These are phyloP conservation scores for Leptographium wingfieldii DNA, from an alignment of 2,329 filamentous ascomycete species.

Conservation along the genomic window DNA sequence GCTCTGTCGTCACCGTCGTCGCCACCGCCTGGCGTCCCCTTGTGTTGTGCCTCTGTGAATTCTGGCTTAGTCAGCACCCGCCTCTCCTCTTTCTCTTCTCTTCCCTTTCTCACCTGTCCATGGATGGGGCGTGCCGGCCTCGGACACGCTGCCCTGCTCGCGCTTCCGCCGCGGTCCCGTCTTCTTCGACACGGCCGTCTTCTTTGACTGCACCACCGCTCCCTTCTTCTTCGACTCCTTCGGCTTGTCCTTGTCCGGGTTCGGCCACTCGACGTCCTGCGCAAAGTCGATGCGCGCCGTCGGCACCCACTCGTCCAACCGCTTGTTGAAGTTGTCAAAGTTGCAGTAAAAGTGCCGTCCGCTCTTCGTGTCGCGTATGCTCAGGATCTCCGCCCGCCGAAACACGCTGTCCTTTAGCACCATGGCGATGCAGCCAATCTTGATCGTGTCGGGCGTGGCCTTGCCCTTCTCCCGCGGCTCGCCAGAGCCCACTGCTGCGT, in stretches of 20 bases:
- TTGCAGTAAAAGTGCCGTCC: conserved; percentile 89
- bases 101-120: conserved; percentile 28
- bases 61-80: conserved; percentile 18
- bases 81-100: background rate
- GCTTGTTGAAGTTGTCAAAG: conserved; percentile 97
- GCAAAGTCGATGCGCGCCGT: conserved; percentile 71
- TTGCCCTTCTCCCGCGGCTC: conserved; percentile 58
- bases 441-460: conserved; percentile 73
- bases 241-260: conserved; percentile 69
- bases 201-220: conserved; percentile 35
- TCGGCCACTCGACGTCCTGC: conserved; percentile 93
- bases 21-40: conserved; percentile 22
- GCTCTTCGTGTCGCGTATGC: conserved; percentile 80
- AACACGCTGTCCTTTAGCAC: conserved; percentile 64
- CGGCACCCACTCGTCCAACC: conserved; percentile 73
- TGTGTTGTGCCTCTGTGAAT: conserved; percentile 34
- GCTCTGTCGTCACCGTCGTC: conserved; percentile 31
- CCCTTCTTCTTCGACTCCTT: conserved; percentile 59
- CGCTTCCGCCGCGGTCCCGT: conserved; percentile 41
- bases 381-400: conserved; percentile 91
- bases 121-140: conserved; percentile 38
- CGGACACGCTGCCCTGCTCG: conserved; percentile 41
- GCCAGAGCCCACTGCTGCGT: conserved; percentile 43
- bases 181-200: conserved; percentile 42
- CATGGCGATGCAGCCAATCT: conserved; percentile 48